These are phyloP conservation scores for Eimeria tenella DNA, from an alignment of 169 alveolate species.

Conservation along the genomic window DNA sequence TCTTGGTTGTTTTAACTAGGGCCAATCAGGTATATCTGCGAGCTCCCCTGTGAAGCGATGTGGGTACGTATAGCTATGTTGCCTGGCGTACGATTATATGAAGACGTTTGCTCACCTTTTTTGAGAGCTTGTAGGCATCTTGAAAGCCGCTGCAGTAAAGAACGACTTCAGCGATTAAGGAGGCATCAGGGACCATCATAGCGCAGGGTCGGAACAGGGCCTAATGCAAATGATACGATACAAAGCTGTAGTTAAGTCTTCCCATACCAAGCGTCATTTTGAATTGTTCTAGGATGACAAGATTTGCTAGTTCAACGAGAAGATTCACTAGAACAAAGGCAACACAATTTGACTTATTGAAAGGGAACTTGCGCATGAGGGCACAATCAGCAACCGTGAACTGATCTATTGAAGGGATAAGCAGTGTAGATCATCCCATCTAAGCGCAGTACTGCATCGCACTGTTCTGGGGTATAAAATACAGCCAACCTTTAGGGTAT, in stretches of 20 bases:
- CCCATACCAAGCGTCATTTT: too few species aligned
- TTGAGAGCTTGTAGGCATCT: constrained; percentile 93
- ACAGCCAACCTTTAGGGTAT: constrained; percentile 91
- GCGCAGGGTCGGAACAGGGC: constrained; percentile 97
- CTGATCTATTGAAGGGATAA: background rate
- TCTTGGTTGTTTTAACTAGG: too few species aligned
- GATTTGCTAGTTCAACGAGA: background rate
- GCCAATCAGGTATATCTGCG: too few species aligned
- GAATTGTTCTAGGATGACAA: too few species aligned
- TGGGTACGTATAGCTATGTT: too few species aligned
- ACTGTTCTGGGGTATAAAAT: background rate
- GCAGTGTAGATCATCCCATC: background rate
- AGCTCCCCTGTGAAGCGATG: too few species aligned
- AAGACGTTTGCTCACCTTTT: constrained; percentile 86
- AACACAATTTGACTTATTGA: background rate
- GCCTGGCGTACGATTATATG: too few species aligned
- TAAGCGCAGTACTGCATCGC: background rate
- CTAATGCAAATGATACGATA: constrained; percentile 81
- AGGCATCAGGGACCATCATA: constrained; percentile 98
- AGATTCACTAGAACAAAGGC: background rate
- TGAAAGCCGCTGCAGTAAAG: constrained; percentile 95
- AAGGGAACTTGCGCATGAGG: background rate
- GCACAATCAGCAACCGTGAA: background rate
- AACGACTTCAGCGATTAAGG: constrained; percentile 95
- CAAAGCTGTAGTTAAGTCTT: background rate